These are phyloP conservation scores for Xylaria hypoxylon DNA, from an alignment of 2,329 filamentous ascomycete genomes.

Conservation along the genomic window DNA sequence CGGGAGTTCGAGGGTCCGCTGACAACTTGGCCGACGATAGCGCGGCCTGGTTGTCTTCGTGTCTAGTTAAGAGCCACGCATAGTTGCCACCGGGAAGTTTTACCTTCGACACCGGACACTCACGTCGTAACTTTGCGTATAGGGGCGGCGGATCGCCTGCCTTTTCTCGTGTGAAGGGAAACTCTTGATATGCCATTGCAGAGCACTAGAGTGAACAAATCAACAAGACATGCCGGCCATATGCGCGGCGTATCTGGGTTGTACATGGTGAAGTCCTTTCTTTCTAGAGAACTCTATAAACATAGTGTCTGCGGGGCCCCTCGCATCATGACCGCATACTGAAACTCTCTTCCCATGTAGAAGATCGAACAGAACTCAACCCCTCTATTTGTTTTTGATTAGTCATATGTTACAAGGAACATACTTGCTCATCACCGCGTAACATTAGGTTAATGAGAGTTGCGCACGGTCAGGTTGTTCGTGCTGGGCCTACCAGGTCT, in stretches of 20 bases:
- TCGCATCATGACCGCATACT: slow-evolving; percentile 25
- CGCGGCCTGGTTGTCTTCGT: slow-evolving; percentile 20
- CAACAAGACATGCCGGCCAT: not conserved
- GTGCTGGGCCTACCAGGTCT: not conserved
- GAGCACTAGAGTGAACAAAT: not conserved
- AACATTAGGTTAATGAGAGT: not conserved
- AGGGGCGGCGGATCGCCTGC: slow-evolving; percentile 8
- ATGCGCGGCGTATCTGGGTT: not conserved
- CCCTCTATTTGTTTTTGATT: not conserved
- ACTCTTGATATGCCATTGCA: slow-evolving; percentile 8
- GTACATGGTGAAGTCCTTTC: not conserved
- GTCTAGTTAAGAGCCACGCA: slow-evolving; percentile 29
- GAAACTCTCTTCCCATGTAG: not conserved
- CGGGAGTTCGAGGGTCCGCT: slow-evolving; percentile 26
- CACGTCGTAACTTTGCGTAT: slow-evolving; percentile 17
- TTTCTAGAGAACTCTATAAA: not conserved
- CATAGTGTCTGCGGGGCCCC: slow-evolving; percentile 2
- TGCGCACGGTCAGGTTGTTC: not conserved
- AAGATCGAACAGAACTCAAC: not conserved
- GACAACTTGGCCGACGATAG: slow-evolving; percentile 19
- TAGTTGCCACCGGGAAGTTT: slow-evolving; percentile 22
- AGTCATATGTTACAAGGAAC: not conserved
- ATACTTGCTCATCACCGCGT: not conserved
- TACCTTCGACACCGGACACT: slow-evolving; percentile 27
- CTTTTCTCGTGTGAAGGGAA: slow-evolving; percentile 33